Conservation (phyloP, 305 asterid genomes). For the Fraxinus baroniana region DNA sequence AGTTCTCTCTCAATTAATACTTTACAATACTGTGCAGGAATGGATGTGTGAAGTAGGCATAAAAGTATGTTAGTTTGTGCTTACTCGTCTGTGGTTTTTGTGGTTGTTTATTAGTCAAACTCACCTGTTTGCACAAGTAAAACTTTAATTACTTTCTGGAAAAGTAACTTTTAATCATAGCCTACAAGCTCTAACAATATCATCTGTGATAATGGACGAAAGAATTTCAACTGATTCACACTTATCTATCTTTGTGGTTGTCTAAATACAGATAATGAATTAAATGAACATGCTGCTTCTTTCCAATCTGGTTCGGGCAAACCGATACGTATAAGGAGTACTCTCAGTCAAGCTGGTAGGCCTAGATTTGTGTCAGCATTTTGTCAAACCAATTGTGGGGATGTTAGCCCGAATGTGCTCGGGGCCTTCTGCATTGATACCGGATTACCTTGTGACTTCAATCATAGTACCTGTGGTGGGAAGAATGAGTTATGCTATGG, state of each 20-base stretch:
- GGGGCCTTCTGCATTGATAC: conserved; percentile 95
- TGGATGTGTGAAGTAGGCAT: conserved; percentile 2
- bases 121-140: not conserved
- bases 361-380: conserved; percentile 93
- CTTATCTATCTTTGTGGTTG: conserved; percentile 17
- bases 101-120: not conserved
- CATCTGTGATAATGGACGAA: conserved; percentile 2
- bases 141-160: not conserved
- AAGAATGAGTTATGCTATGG: conserved; percentile 95
- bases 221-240: conserved; percentile 3
- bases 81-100: not conserved
- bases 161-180: not conserved
- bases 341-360: conserved; percentile 64
- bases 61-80: conserved; percentile 8
- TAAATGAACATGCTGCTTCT: conserved; percentile 85
- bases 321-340: conserved; percentile 77
- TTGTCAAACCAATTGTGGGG: conserved; percentile 97
- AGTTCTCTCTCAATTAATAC: not conserved
- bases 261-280: conserved; percentile 68
- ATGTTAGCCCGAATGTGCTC: conserved; percentile 96
- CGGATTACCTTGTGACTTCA: conserved; percentile 92
- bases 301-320: conserved; percentile 65
- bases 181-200: not conserved
- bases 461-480: conserved; percentile 95
- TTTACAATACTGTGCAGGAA: conserved; percentile 1